Evolutionary conservation across 805 yeast species (phyloP).

Genomic region (Candida pseudofarinosa): DNA sequence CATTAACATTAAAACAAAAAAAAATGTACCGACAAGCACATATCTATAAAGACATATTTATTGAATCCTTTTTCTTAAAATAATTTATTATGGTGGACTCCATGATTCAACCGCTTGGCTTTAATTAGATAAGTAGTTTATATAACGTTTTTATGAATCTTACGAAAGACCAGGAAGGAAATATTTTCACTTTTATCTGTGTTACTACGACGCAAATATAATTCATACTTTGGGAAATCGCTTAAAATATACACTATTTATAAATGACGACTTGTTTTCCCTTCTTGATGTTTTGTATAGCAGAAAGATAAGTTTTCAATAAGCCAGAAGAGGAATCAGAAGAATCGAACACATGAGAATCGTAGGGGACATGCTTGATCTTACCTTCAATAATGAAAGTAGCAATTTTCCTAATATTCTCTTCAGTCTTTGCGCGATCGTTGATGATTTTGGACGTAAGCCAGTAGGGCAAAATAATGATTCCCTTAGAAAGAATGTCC

Average conservation of each 20-base stretch:
- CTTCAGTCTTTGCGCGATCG: slow-evolving; percentile 31
- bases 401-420: slow-evolving; percentile 52
- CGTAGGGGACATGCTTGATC: slow-evolving; percentile 44
- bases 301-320: slow-evolving; percentile 39
- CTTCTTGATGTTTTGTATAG: slow-evolving; percentile 34
- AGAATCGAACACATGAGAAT: slow-evolving; percentile 3
- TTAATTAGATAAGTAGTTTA: no score
- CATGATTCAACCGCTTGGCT: no score
- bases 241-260: no score
- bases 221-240: no score
- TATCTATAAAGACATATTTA: no score
- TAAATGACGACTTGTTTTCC: slow-evolving; percentile 45
- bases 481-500: slow-evolving; percentile 27
- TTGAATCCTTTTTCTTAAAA: no score
- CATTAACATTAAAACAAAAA: no score
- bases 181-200: not conserved
- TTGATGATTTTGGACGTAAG: no score
- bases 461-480: slow-evolving; percentile 30
- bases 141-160: not conserved
- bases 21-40: no score
- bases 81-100: no score
- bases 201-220: not conserved
- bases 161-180: not conserved
- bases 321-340: slow-evolving; percentile 16
- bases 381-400: slow-evolving; percentile 57